These are phyloP conservation scores for Diplodia corticola DNA, from an alignment of 2,329 filamentous ascomycete genomes.

Conservation along the genomic window DNA sequence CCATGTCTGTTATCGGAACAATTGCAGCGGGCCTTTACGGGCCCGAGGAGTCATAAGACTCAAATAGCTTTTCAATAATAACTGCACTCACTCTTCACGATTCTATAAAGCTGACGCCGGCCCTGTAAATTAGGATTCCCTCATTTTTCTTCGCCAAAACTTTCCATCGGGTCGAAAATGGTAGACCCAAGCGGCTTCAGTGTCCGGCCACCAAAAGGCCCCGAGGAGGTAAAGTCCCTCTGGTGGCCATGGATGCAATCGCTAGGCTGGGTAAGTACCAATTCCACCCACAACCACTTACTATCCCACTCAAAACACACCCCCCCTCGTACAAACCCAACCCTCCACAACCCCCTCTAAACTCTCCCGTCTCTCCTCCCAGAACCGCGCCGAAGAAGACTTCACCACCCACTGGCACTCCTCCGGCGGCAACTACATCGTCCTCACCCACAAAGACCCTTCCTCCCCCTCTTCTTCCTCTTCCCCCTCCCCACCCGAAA, in stretches of 20 bases:
- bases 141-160: not conserved
- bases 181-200: conserved; percentile 17
- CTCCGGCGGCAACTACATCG: conserved; percentile 34
- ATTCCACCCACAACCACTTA: not conserved
- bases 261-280: conserved; percentile 36
- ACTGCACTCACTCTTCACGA: no score
- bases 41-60: no score
- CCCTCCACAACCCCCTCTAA: no score
- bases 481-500: no score
- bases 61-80: no score
- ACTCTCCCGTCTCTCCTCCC: not conserved
- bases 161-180: not conserved
- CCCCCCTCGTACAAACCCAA: no score
- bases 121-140: not conserved
- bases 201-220: conserved; percentile 28
- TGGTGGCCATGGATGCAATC: conserved; percentile 41
- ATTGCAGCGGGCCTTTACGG: no score
- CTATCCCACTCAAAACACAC: no score
- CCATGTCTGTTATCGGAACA: no score
- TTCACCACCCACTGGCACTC: conserved; percentile 35
- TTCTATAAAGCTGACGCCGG: not conserved
- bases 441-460: conserved; percentile 31
- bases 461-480: not conserved
- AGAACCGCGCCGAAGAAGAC: conserved; percentile 39
- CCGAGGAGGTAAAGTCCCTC: conserved; percentile 30